Percentiles rank a stretch among this genome's conserved stretches.
phyloP scores from a whole-genome alignment of 108 stramenopile species.

The Nitzschia inconspicua region DNA sequence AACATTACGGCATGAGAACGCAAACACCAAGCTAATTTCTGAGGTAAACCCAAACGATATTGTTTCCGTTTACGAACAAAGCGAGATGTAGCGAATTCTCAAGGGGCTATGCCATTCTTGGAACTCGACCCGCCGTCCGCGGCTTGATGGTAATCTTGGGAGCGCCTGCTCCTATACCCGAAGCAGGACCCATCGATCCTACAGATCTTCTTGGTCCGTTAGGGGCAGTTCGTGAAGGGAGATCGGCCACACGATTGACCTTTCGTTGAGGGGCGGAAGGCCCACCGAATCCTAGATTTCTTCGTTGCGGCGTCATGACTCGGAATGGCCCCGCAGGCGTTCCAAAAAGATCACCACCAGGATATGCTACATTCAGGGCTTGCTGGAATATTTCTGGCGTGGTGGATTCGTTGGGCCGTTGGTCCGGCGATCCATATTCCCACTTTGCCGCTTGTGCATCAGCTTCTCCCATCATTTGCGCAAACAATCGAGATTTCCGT shows the following conservation, averaged over 20 bases:
- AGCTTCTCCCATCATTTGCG: slow-evolving; percentile 45
- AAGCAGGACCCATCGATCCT: background rate
- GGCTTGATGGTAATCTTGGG: slow-evolving; percentile 17
- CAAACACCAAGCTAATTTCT: no score
- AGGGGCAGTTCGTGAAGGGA: background rate
- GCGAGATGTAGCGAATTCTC: background rate
- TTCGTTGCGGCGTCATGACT: background rate
- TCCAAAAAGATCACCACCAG: no score
- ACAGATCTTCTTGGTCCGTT: background rate
- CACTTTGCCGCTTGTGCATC: slow-evolving; percentile 32
- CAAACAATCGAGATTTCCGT: slow-evolving; percentile 29
- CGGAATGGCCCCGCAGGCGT: no score
- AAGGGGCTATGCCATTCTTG: slow-evolving; percentile 17
- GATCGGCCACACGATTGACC: background rate
- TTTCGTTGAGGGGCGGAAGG: no score
- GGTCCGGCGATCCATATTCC: slow-evolving; percentile 10
- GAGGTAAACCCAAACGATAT: no score
- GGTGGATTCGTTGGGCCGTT: no score
- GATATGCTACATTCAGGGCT: no score
- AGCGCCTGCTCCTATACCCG: no score
- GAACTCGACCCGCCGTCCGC: slow-evolving; percentile 14
- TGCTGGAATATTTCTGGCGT: no score
- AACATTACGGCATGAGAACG: no score
- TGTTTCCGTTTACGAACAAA: background rate
- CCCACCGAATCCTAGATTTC: slow-evolving; percentile 1